Conservation (phyloP, 768 basidiomycete species). For the Phlebiopsis gigantea region DNA sequence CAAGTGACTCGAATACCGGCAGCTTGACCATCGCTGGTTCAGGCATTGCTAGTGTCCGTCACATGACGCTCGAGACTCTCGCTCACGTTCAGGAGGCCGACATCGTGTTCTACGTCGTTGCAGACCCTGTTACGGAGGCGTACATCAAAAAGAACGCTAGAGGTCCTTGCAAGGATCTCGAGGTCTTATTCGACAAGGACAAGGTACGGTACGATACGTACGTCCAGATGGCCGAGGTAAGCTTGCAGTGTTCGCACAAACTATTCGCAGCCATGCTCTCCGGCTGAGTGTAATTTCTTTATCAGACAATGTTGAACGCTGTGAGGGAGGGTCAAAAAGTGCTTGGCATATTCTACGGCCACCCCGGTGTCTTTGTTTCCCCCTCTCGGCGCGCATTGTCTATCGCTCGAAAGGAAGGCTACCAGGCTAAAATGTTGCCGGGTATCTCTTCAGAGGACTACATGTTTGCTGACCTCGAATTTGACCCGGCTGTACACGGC, state of each 20-base stretch:
- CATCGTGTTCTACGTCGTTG: background rate
- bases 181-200: background rate
- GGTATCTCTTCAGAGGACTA: background rate
- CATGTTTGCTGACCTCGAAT: background rate
- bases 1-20: background rate
- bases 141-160: background rate
- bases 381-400: background rate
- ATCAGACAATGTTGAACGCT: background rate
- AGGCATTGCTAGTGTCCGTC: background rate
- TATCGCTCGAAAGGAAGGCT: background rate
- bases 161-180: background rate
- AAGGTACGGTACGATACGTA: background rate
- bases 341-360: background rate
- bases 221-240: background rate
- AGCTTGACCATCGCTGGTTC: background rate
- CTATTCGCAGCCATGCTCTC: background rate
- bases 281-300: background rate
- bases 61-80: background rate
- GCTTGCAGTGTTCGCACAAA: background rate
- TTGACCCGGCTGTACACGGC: background rate
- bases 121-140: background rate
- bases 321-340: background rate
- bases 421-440: background rate
- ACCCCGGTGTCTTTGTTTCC: background rate
- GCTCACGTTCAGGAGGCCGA: background rate